Percentiles rank a stretch among this genome's conserved stretches.
These are phyloP conservation scores for Boletus sp. DNA, from an alignment of 1,284 basidiomycete species.

Conservation along the genomic window DNA sequence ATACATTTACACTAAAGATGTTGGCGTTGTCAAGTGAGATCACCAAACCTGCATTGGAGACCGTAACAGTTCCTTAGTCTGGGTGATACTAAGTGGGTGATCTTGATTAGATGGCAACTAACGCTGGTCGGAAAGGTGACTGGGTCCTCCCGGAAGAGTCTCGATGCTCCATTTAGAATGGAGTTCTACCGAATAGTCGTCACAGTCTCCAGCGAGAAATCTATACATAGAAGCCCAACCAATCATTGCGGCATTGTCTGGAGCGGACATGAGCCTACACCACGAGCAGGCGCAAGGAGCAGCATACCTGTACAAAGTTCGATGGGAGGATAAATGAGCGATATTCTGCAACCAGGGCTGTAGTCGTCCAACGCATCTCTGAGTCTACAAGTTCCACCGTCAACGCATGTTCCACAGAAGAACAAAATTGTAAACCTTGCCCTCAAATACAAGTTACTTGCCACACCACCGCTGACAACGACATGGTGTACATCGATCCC, in stretches of 20 bases:
- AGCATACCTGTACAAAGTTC: slow-evolving; percentile 74
- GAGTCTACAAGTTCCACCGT: slow-evolving; percentile 37
- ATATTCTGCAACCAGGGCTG: slow-evolving; percentile 34
- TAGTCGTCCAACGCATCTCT: slow-evolving; percentile 35
- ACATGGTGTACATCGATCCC: slow-evolving; percentile 49
- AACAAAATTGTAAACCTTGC: slow-evolving; percentile 44
- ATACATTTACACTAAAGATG: too few relatives aligned
- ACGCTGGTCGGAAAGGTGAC: background rate
- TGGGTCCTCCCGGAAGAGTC: slow-evolving; percentile 28
- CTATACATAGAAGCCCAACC: slow-evolving; percentile 84
- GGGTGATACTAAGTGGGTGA: background rate
- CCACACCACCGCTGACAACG: slow-evolving; percentile 88
- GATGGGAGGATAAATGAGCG: slow-evolving; percentile 65
- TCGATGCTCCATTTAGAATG: slow-evolving; percentile 71
- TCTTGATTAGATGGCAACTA: background rate
- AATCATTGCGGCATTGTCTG: slow-evolving; percentile 96
- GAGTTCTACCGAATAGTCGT: slow-evolving; percentile 59
- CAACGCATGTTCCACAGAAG: background rate
- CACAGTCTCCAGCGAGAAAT: slow-evolving; percentile 62
- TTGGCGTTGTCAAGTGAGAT: too few relatives aligned
- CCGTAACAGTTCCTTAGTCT: background rate
- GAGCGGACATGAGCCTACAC: background rate
- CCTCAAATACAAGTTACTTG: slow-evolving; percentile 74
- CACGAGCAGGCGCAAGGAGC: background rate
- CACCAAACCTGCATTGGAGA: background rate